Conservation (phyloP, 805 yeast genomes). For the Zygoascus ofunaensis region DNA sequence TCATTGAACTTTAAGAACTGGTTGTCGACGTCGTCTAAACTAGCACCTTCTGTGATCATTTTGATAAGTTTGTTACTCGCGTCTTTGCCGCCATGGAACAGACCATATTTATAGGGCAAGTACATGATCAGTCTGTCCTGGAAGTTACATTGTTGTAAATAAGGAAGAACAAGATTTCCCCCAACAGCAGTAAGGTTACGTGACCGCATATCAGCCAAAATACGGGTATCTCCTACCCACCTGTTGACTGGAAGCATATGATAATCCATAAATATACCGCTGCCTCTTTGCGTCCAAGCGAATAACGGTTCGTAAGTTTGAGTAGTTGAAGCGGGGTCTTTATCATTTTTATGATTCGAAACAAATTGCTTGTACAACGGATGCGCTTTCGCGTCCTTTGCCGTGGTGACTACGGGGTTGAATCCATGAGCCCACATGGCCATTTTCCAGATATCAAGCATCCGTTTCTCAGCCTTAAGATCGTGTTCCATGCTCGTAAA, state of each 20-base stretch:
- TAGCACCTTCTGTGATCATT: slow-evolving; percentile 3
- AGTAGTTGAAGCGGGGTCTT: slow-evolving; percentile 5
- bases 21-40: slow-evolving; percentile 2
- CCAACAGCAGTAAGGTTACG: background rate
- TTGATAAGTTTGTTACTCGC: background rate
- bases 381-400: slow-evolving; percentile 13
- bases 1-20: slow-evolving; percentile 8
- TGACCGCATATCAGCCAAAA: background rate
- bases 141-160: slow-evolving; percentile 14
- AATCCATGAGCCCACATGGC: slow-evolving; percentile 25
- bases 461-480: slow-evolving; percentile 11
- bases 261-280: slow-evolving; percentile 20
- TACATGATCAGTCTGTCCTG: slow-evolving; percentile 7
- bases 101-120: background rate
- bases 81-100: background rate
- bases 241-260: slow-evolving; percentile 20
- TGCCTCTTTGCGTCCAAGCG: slow-evolving; percentile 21
- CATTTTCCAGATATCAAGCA: slow-evolving; percentile 20
- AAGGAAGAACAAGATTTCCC: slow-evolving; percentile 9
- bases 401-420: slow-evolving; percentile 20
- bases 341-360: slow-evolving; percentile 3
- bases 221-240: background rate
- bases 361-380: slow-evolving; percentile 12
- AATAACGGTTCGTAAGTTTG: slow-evolving; percentile 11
- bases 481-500: background rate